Percentiles rank a stretch among this genome's conserved stretches.
Evolutionary conservation across 495 filamentous ascomycete species (phyloP).

Genomic region (Xylaria palmicola): DNA sequence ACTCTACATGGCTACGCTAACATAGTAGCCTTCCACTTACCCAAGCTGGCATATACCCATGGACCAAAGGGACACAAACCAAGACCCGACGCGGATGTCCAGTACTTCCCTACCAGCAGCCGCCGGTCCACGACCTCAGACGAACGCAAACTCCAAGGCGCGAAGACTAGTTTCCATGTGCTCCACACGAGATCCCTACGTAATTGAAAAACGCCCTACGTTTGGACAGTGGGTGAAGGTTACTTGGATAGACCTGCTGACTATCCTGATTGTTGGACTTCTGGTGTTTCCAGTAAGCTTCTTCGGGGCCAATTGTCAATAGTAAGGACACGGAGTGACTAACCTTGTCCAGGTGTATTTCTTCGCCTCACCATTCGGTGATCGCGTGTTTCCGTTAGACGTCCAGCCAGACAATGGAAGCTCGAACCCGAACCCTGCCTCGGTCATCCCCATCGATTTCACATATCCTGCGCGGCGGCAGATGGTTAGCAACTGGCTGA

Average conservation of each 20-base stretch:
- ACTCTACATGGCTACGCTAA: not conserved
- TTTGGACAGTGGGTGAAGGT: constrained; percentile 46
- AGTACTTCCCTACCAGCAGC: not conserved
- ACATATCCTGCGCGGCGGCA: constrained; percentile 50
- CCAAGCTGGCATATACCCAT: not conserved
- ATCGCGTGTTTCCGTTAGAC: constrained; percentile 11
- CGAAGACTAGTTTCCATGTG: not conserved
- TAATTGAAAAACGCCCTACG: constrained; percentile 37
- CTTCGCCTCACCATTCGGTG: not conserved
- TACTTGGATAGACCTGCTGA: constrained; percentile 47
- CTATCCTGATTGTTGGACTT: constrained; percentile 44
- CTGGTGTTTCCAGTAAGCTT: constrained; percentile 43
- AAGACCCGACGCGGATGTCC: not conserved
- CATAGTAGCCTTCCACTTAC: not conserved
- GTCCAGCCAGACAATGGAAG: not conserved
- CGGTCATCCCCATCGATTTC: constrained; percentile 47
- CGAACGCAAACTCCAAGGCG: not conserved
- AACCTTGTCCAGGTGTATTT: constrained; percentile 3
- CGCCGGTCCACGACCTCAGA: not conserved
- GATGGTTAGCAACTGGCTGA: constrained; percentile 47
- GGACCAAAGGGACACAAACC: not conserved
- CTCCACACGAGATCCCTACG: constrained; percentile 18
- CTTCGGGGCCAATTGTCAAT: not conserved
- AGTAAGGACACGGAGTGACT: not conserved
- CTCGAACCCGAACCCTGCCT: constrained; percentile 1